Base-by-base conservation (phyloP, 2,329 filamentous ascomycete genomes). In the Botryotinia calthae region DNA sequence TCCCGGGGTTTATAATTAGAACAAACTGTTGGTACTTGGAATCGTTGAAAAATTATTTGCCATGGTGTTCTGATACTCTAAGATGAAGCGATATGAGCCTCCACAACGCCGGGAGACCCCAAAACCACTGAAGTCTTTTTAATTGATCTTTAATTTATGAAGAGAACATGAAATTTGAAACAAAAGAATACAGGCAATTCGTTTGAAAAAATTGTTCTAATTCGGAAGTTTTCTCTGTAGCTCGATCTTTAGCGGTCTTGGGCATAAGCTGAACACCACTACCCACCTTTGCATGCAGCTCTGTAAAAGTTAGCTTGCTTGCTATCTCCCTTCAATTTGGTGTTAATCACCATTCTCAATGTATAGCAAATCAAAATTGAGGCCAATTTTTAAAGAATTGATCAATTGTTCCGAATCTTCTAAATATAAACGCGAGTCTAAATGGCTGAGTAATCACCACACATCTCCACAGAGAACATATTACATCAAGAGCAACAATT, bases 121-220 rank as follows among this genome's bases (percentile, higher is more conserved):
- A 51, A 5, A 51, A 51, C 4, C 25, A 51, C 48, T n/a, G 25
- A 51, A 25, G 12, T 25, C 48, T n/a, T 51, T 51, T 51, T 4
- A 51, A n/a, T 51, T 51, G 12, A 51, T n/a, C 48, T n/a, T 51
- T 9, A n/a, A 51, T n/a, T 25, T 51, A 51, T n/a, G 4, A 51
- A 12, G 10, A 51, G 48, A 51, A 7, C 4, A 51, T 16, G 4
- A n/a, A 51, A 7, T 2, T n/a, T 16, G 4, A n/a, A 51, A 14
- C 10, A 51, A 51, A 25, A 10, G 6, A n/a, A n/a, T 51, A n/a
- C 25, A n/a, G 1, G 25, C 10, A 5, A 16, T n/a, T n/a, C 25
- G 48, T 51, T 51, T 1, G 14, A n/a, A n/a, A 0, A 0, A n/a
- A n/a, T 14, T n/a, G 48, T 12, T 51, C 14, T 6, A n/a, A 51